Percentiles rank a stretch among this genome's conserved stretches.
Evolutionary conservation across 1,284 basidiomycete genomes (phyloP).

Genomic region (Porodaedalea pini): DNA sequence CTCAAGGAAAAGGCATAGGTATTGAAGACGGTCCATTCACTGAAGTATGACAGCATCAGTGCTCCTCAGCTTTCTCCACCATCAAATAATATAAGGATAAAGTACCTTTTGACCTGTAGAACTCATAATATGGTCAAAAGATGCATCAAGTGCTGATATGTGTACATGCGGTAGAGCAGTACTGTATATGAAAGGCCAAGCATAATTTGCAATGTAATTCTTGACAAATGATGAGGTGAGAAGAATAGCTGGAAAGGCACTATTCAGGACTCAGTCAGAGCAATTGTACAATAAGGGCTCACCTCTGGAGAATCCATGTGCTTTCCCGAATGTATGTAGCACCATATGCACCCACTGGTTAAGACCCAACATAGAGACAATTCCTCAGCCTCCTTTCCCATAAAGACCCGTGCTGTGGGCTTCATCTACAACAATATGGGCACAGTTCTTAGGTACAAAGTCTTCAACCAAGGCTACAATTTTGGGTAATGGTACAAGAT

Average conservation of each 20-base stretch:
- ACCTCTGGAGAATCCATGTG: conserved; percentile 43
- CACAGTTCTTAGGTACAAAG: conserved; percentile 32
- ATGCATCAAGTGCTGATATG: conserved; percentile 41
- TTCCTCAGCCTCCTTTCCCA: conserved; percentile 35
- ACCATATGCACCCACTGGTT: conserved; percentile 39
- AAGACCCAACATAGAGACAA: conserved; percentile 33
- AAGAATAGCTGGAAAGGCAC: conserved; percentile 41
- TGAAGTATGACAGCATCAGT: too few species aligned
- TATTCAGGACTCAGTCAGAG: too few species aligned
- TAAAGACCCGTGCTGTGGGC: conserved; percentile 59
- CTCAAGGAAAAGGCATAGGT: conserved; percentile 16
- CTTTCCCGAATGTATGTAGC: conserved; percentile 55
- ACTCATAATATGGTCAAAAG: conserved; percentile 40
- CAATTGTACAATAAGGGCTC: conserved; percentile 16
- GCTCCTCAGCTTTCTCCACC: too few species aligned
- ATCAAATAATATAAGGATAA: conserved; percentile 22
- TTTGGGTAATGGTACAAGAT: conserved; percentile 47
- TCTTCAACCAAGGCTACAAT: conserved; percentile 38
- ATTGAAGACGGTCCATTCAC: neutral
- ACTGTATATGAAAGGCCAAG: conserved; percentile 54
- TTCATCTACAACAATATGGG: conserved; percentile 48
- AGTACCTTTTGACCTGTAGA: conserved; percentile 36
- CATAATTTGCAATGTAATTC: conserved; percentile 59
- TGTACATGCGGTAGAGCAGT: conserved; percentile 47
- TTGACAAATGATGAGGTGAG: conserved; percentile 45